phyloP scores from a whole-genome alignment of 129 eudicot species.

The Oenanthe sinensis region DNA sequence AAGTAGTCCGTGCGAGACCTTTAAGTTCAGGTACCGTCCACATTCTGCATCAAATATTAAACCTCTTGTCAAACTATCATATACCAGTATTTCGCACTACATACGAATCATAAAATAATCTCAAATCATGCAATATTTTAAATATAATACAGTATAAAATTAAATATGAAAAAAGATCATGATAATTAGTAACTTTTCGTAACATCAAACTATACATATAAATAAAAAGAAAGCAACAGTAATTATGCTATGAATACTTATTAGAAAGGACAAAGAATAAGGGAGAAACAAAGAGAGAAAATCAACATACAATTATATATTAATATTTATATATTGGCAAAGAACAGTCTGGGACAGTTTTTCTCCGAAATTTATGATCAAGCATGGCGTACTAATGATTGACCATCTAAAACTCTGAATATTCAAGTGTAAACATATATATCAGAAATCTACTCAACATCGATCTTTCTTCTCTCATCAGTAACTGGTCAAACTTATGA shows the following conservation, averaged over 20 bases:
- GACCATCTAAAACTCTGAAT: not conserved
- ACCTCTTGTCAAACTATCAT: constrained; percentile 3
- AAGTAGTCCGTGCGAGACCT: constrained; percentile 53
- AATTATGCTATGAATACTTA: not conserved
- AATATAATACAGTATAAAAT: not conserved
- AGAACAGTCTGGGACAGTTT: not conserved
- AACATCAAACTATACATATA: not conserved
- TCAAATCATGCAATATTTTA: not conserved
- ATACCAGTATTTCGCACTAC: not conserved
- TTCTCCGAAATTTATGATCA: not conserved
- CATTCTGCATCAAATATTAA: constrained; percentile 43
- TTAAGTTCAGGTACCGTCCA: constrained; percentile 62
- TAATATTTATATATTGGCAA: not conserved
- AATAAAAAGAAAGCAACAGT: not conserved
- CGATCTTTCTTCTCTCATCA: not conserved
- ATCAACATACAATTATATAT: not conserved
- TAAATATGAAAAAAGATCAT: not conserved
- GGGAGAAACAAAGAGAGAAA: not conserved
- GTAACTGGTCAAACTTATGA: not conserved
- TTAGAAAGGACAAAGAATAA: not conserved
- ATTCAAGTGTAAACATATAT: not conserved
- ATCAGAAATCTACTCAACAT: not conserved
- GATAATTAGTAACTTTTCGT: not conserved
- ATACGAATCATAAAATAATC: not conserved
- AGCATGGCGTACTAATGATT: not conserved